phyloP scores from a whole-genome alignment of 257 asterid genomes.

The Agastache rugosa region DNA sequence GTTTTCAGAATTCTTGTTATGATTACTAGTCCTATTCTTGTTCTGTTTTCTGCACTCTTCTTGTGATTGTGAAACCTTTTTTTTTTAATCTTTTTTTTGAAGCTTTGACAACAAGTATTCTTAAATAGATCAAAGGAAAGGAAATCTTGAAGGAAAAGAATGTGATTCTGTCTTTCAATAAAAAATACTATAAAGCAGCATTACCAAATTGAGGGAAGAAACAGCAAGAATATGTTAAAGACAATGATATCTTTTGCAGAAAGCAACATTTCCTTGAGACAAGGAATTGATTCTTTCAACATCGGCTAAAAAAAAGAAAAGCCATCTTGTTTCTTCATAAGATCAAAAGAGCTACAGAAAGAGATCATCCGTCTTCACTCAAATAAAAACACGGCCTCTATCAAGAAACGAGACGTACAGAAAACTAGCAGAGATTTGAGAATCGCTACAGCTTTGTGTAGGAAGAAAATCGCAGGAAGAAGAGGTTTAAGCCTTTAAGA shows the following conservation, averaged over 20 bases:
- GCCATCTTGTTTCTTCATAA: slow-evolving; percentile 17
- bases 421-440: neutral
- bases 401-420: neutral
- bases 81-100: slow-evolving; percentile 7
- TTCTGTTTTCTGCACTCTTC: neutral
- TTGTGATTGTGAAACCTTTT: neutral
- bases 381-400: neutral
- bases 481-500: neutral
- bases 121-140: slow-evolving; percentile 23
- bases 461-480: neutral
- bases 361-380: neutral
- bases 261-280: slow-evolving; percentile 36
- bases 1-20: slow-evolving; percentile 31
- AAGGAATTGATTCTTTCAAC: slow-evolving; percentile 46
- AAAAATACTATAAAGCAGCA: slow-evolving; percentile 33
- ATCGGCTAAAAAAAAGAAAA: slow-evolving; percentile 5
- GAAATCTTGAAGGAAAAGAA: slow-evolving; percentile 47
- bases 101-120: slow-evolving; percentile 40
- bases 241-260: slow-evolving; percentile 50
- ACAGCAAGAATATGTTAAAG: slow-evolving; percentile 57
- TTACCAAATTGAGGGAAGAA: slow-evolving; percentile 44
- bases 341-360: slow-evolving; percentile 6
- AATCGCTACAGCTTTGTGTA: no score
- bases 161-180: slow-evolving; percentile 58
- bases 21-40: neutral